phyloP scores from a whole-genome alignment of 129 eudicot species.

The Helianthus tuberosus region DNA sequence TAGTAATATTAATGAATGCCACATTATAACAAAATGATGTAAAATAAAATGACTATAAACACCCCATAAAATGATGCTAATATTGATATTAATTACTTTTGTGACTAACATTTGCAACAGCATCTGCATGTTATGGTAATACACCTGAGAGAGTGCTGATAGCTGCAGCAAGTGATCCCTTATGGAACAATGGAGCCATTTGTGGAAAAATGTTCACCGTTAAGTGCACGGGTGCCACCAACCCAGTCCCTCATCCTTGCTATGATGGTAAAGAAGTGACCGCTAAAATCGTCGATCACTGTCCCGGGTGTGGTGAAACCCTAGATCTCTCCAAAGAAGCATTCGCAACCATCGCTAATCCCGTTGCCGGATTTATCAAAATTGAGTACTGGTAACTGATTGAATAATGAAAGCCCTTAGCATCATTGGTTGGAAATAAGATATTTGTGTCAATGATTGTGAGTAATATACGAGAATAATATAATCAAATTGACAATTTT shows the following conservation, averaged over 20 bases:
- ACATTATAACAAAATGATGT: no score
- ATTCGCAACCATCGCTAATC: constrained; percentile 47
- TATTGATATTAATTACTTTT: not conserved
- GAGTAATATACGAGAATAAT: not conserved
- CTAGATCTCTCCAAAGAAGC: constrained; percentile 58
- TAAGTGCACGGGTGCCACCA: constrained; percentile 44
- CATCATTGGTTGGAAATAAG: not conserved
- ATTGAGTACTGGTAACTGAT: constrained; percentile 31
- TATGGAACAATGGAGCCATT: constrained; percentile 37
- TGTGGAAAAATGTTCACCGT: constrained; percentile 38
- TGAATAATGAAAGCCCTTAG: not conserved
- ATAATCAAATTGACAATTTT: not conserved
- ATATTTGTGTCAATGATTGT: not conserved
- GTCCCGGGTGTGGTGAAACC: constrained; percentile 48
- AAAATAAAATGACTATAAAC: not conserved
- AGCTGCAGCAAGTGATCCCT: constrained; percentile 39
- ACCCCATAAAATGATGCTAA: not conserved
- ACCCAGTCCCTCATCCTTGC: constrained; percentile 45
- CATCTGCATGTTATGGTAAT: constrained; percentile 48
- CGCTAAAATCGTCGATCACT: constrained; percentile 43
- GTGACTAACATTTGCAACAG: constrained; percentile 17
- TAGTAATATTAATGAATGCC: no score
- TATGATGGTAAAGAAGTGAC: constrained; percentile 20
- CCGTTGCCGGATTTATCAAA: constrained; percentile 45
- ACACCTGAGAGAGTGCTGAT: constrained; percentile 28